Conservation (phyloP, 441 rosid species). For the Populus trichocarpa region DNA sequence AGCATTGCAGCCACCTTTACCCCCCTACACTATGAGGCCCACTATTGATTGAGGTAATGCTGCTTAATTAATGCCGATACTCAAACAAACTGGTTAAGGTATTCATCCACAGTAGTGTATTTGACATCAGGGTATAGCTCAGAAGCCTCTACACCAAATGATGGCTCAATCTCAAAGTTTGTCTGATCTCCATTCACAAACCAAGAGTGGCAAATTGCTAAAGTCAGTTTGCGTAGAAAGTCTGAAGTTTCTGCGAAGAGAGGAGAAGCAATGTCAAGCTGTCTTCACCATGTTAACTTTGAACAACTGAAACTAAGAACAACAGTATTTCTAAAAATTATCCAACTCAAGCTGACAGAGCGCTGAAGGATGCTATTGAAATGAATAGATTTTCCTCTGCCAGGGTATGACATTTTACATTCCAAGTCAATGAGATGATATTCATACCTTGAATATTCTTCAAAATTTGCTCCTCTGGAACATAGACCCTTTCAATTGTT, state of each 20-base stretch:
- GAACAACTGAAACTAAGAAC: too few relatives aligned
- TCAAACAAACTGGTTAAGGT: constrained; percentile 42
- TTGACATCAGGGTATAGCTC: constrained; percentile 65
- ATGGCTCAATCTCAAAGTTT: constrained; percentile 46
- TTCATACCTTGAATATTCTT: constrained; percentile 47
- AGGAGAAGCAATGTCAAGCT: neutral
- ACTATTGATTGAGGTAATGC: neutral
- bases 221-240: constrained; percentile 30
- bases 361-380: too few relatives aligned
- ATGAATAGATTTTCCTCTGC: too few relatives aligned
- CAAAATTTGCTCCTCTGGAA: constrained; percentile 59
- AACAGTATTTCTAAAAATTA: too few relatives aligned
- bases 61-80: neutral
- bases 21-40: too few relatives aligned
- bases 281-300: neutral
- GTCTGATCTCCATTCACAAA: constrained; percentile 64
- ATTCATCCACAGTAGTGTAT: constrained; percentile 53
- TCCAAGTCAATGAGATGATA: neutral
- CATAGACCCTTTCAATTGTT: constrained; percentile 40
- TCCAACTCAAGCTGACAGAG: neutral
- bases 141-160: constrained; percentile 59
- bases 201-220: constrained; percentile 43
- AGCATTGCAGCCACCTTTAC: too few relatives aligned
- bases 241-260: constrained; percentile 32
- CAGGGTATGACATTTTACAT: too few relatives aligned